These are phyloP conservation scores for Xerocomus brunneocitrinus DNA, from an alignment of 768 basidiomycete genomes.

Conservation along the genomic window DNA sequence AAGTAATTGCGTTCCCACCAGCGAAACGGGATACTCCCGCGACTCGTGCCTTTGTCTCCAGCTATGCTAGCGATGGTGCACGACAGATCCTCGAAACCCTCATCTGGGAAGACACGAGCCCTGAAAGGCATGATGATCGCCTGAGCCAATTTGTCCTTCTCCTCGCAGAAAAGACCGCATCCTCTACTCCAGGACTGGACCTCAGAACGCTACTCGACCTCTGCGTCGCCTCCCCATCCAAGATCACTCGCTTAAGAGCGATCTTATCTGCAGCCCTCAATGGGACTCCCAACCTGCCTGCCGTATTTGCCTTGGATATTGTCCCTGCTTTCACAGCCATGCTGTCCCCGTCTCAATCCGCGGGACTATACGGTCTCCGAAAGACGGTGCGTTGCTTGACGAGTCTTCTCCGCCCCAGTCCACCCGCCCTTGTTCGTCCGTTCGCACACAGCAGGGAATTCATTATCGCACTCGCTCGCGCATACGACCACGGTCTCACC, in stretches of 20 bases:
- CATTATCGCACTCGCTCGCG: slow-evolving; percentile 49
- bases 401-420: slow-evolving; percentile 49
- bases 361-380: slow-evolving; percentile 60
- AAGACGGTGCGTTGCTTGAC: slow-evolving; percentile 57
- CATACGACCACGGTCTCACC: slow-evolving; percentile 57
- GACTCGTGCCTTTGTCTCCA: slow-evolving; percentile 46
- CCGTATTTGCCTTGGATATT: slow-evolving; percentile 40
- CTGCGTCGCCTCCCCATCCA: slow-evolving; percentile 49
- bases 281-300: slow-evolving; percentile 31
- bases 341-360: slow-evolving; percentile 40
- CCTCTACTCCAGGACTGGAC: slow-evolving; percentile 40
- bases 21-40: slow-evolving; percentile 43
- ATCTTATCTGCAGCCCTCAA: slow-evolving; percentile 41
- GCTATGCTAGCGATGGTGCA: slow-evolving; percentile 56
- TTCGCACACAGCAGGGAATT: slow-evolving; percentile 54
- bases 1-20: slow-evolving; percentile 45
- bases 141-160: slow-evolving; percentile 48
- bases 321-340: slow-evolving; percentile 51
- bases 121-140: slow-evolving; percentile 35
- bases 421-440: slow-evolving; percentile 43
- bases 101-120: slow-evolving; percentile 47
- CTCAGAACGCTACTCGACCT: slow-evolving; percentile 59
- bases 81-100: slow-evolving; percentile 48
- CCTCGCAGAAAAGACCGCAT: slow-evolving; percentile 53
- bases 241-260: slow-evolving; percentile 41